Evolutionary conservation across 2,329 filamentous ascomycete genomes (phyloP), one percentile per base, ranked within the genome.

Genomic region (Colletotrichum australisinense): DNA sequence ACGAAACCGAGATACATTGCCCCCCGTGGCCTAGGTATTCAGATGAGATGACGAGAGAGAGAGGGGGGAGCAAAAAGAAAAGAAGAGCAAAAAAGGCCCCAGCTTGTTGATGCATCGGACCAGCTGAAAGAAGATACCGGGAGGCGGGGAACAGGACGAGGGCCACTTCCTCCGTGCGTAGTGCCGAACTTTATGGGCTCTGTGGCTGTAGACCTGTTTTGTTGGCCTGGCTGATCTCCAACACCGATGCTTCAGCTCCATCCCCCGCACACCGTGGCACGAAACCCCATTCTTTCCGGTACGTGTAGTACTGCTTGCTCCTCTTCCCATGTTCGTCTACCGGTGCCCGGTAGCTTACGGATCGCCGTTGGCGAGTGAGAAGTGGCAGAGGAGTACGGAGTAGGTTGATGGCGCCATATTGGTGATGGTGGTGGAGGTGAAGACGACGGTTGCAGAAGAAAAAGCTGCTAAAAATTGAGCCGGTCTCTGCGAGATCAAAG

Each of bases 161-260:
- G 14, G 57, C 30, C 32, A 42, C 57, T 60, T 42, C 57, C 42
- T 42, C 57, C 57, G 57, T 53, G 28, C 49, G 46, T 32, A 55
- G 66, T 63, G 57, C 66, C 56, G 46, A 63, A 55, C 24, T 63
- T 55, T 56, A 16, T 38, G 57, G 57, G n/a, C 56, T 38, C 26
- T 5, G 30, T 49, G 19, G 28, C 35, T 63, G 24, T 69, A 49
- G 42, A 49, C 42, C 19, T 22, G 42, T 49, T 49, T 49, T 49
- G 42, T 11, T n/a, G 42, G 42, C 42, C 42, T 49, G 16, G 42
- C 42, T 26, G 46, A 19, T 53, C 30, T 53, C 46, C 46, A 53
- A 63, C 28, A n/a, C 60, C 12, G 42, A 52, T 49, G 42, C 59
- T 32, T 22, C 42, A 63, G 59, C 52, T 35, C 63, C 32, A 55